These are phyloP conservation scores for Gardenia jasminoides DNA, from an alignment of 257 asterid species.

Conservation along the genomic window DNA sequence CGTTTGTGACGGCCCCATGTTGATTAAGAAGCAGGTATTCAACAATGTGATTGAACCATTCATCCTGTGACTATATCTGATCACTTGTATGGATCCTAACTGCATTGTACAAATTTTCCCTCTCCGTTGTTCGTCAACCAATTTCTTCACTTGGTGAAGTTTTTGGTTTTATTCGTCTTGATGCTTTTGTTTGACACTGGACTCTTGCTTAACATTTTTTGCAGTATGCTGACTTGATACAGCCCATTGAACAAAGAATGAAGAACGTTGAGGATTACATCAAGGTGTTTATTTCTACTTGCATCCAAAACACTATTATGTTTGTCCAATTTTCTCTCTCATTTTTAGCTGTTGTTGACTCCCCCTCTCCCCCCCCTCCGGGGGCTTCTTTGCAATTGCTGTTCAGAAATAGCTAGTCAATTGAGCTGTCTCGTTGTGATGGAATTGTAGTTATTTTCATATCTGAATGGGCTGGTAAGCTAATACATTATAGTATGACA, in stretches of 20 bases:
- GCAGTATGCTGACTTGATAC: conserved; percentile 73
- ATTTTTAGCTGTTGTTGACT: too few relatives aligned
- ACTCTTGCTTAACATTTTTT: conserved; percentile 13
- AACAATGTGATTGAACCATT: not conserved
- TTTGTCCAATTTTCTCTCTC: not conserved
- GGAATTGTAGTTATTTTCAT: not conserved
- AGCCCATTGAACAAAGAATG: conserved; percentile 71
- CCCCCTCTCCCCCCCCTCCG: too few relatives aligned
- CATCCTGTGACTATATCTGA: too few relatives aligned
- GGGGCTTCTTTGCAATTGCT: too few relatives aligned
- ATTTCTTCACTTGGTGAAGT: not conserved
- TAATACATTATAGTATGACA: not conserved
- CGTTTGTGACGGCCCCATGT: conserved; percentile 90
- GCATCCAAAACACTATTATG: not conserved
- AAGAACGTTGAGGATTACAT: conserved; percentile 68
- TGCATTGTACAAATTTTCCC: not conserved
- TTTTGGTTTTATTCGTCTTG: not conserved
- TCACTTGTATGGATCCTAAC: too few relatives aligned
- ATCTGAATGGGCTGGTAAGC: not conserved
- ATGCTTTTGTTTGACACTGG: not conserved
- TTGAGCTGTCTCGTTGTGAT: not conserved
- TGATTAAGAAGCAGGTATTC: conserved; percentile 65
- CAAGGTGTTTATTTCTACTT: conserved; percentile 44
- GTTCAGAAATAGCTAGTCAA: not conserved
- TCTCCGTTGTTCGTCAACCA: not conserved